These are phyloP conservation scores for Didymella segeticola DNA, from an alignment of 2,329 filamentous ascomycete species.

Conservation along the genomic window DNA sequence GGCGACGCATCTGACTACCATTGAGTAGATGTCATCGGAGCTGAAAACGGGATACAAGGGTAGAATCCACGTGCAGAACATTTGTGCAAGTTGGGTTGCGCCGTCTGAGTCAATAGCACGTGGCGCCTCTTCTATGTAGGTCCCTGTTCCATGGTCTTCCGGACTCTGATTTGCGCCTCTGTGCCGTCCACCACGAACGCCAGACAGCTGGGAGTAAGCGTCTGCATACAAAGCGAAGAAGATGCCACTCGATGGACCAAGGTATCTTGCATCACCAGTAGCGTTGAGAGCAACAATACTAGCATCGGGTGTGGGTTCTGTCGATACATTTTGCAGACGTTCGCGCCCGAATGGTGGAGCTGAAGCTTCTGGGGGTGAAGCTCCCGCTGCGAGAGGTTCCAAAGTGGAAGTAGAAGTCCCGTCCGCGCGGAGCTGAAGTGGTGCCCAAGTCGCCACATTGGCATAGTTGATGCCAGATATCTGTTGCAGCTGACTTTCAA, in stretches of 20 bases:
- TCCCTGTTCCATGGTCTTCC: too few relatives aligned
- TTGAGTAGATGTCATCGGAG: neutral
- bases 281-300: constrained; percentile 12
- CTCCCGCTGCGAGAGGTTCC: too few relatives aligned
- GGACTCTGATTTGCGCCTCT: neutral
- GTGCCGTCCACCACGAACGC: neutral
- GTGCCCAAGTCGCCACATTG: neutral
- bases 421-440: neutral
- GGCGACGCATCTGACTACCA: neutral
- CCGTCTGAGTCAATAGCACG: neutral
- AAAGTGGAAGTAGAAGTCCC: too few relatives aligned
- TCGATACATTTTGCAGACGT: neutral
- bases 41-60: neutral
- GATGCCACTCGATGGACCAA: constrained; percentile 5
- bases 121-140: neutral
- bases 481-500: neutral
- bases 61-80: neutral
- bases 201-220: neutral
- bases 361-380: too few relatives aligned
- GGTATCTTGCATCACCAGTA: constrained; percentile 6
- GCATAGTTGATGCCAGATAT: neutral
- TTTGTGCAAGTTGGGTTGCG: neutral
- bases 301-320: neutral
- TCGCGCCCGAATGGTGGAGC: too few relatives aligned
- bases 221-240: constrained; percentile 10